These are phyloP conservation scores for Solanum rostratum DNA, from an alignment of 257 asterid genomes.

Conservation along the genomic window DNA sequence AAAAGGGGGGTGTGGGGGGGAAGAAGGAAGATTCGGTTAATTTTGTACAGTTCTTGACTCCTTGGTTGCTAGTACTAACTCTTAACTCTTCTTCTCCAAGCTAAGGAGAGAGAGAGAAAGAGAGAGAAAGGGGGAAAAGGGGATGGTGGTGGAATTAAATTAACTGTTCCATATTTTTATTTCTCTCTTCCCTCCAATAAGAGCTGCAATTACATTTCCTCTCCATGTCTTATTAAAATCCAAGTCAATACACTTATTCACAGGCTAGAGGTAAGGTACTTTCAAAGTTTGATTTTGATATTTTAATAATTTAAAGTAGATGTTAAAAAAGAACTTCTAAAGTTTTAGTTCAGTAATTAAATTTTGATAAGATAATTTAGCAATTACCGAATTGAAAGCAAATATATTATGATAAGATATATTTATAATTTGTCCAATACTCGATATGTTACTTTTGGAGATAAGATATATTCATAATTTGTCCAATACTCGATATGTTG, in stretches of 20 bases:
- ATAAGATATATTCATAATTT: too few relatives aligned
- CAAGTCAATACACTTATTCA: neutral
- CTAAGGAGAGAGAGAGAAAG: neutral
- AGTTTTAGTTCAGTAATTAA: neutral
- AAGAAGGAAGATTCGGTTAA: neutral
- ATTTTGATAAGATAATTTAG: too few relatives aligned
- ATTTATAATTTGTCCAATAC: too few relatives aligned
- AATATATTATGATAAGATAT: too few relatives aligned
- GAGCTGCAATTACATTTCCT: neutral
- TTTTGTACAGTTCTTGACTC: neutral
- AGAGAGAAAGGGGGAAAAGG: neutral
- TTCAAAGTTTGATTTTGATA: neutral
- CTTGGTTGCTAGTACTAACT: neutral
- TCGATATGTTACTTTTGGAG: too few relatives aligned
- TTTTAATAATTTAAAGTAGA: neutral
- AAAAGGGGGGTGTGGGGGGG: neutral
- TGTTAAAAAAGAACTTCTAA: neutral
- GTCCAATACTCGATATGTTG: too few relatives aligned
- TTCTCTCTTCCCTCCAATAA: slow-evolving; percentile 20
- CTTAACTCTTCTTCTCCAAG: slow-evolving; percentile 27
- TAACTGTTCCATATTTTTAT: neutral
- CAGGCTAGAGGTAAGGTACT: neutral
- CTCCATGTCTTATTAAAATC: neutral
- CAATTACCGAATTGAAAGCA: too few relatives aligned
- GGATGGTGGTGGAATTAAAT: slow-evolving; percentile 10